Evolutionary conservation across 2,329 filamentous ascomycete species (phyloP).

Genomic region (Byssoonygena ceratinophila): DNA sequence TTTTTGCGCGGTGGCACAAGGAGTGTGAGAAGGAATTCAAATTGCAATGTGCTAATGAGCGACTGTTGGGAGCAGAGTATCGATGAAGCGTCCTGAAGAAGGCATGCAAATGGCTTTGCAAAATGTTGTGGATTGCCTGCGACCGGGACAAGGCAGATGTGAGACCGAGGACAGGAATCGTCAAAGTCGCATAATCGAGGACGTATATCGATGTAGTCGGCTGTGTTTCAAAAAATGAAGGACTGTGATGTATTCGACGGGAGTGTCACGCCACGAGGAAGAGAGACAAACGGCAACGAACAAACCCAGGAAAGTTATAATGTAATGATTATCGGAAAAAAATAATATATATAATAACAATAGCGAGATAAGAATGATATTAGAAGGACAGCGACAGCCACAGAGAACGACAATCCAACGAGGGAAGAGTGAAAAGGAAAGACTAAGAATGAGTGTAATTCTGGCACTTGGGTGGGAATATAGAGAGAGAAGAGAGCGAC

Average conservation of each 20-base stretch:
- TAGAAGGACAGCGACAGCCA: conserved; percentile 13
- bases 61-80: conserved; percentile 5
- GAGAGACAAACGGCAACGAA: conserved; percentile 3
- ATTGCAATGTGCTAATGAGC: conserved; percentile 6
- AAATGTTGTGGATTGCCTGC: neutral
- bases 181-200: conserved; percentile 7
- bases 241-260: neutral
- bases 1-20: conserved; percentile 4
- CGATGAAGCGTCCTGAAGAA: neutral
- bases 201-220: neutral
- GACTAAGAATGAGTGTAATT: conserved; percentile 13
- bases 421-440: conserved; percentile 27
- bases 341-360: conserved; percentile 3
- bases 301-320: neutral
- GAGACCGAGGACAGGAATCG: neutral
- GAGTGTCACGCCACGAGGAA: conserved; percentile 8
- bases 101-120: neutral
- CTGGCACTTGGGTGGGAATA: conserved; percentile 5
- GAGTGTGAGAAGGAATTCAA: conserved; percentile 4
- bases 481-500: conserved; percentile 4
- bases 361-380: conserved; percentile 2
- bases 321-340: neutral
- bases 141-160: neutral
- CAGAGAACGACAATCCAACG: conserved; percentile 18
- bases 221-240: conserved; percentile 9